phyloP scores from a whole-genome alignment of 2,329 filamentous ascomycete species.

The Fusarium siculi region DNA sequence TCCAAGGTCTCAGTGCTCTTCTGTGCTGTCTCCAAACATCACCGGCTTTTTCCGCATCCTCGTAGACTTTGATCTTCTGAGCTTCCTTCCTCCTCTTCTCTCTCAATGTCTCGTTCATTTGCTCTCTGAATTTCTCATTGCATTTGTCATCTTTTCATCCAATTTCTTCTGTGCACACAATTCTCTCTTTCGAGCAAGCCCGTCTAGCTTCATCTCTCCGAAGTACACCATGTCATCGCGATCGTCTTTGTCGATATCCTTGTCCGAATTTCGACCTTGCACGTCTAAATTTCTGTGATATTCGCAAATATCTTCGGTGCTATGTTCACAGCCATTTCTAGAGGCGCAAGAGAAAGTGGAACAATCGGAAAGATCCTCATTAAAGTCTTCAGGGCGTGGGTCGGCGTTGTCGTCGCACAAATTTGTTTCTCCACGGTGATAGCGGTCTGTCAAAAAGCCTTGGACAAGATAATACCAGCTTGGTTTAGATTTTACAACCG shows the following conservation, averaged over 20 bases:
- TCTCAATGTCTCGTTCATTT: not conserved
- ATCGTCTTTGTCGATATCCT: not conserved
- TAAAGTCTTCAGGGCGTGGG: not conserved
- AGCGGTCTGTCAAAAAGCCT: not conserved
- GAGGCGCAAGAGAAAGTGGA: not conserved
- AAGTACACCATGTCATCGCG: rapidly evolving
- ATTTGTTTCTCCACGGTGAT: rapidly evolving
- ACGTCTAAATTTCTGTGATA: not conserved
- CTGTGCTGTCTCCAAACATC: rapidly evolving
- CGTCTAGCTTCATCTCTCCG: not conserved
- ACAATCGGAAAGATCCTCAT: not conserved
- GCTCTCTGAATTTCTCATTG: not conserved
- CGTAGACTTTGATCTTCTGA: not conserved
- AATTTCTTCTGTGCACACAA: not conserved
- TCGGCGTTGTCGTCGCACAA: not conserved
- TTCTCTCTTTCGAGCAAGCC: not conserved
- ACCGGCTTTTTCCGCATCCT: rapidly evolving
- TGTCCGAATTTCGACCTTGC: not conserved
- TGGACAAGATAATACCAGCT: not conserved
- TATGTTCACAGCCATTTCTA: not conserved
- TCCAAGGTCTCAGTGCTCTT: not conserved
- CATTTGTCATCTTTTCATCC: not conserved
- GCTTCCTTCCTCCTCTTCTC: not conserved
- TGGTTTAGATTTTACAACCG: not conserved
- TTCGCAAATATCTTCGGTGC: not conserved